A percentile compares a stretch with the other conserved stretches of the same genome.
These are phyloP conservation scores for Spiraea crenata DNA, from an alignment of 331 rosid species.

Conservation along the genomic window DNA sequence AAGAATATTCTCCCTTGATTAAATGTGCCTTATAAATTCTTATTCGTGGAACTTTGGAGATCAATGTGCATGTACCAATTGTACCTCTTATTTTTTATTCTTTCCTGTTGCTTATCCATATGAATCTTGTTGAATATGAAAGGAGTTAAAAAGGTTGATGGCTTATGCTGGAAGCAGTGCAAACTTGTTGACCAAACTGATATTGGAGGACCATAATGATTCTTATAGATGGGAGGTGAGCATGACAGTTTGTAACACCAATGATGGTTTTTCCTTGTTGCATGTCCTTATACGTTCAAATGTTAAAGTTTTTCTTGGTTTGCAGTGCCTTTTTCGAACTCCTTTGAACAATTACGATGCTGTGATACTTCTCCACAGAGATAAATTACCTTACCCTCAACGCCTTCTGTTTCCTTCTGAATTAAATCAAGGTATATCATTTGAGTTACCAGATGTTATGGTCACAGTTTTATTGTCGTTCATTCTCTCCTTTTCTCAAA, in stretches of 20 bases:
- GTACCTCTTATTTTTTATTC: background rate
- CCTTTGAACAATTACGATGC: constrained; percentile 91
- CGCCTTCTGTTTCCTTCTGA: constrained; percentile 91
- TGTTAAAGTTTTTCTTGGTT: constrained; percentile 20
- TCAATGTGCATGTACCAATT: background rate
- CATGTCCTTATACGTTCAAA: constrained; percentile 10
- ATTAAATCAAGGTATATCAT: constrained; percentile 52
- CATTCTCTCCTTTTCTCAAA: background rate
- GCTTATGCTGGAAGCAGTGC: constrained; percentile 96
- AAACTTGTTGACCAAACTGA: constrained; percentile 59
- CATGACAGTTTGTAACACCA: background rate
- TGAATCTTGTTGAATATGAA: constrained; percentile 18
- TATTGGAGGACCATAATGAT: constrained; percentile 55
- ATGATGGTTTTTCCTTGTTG: background rate
- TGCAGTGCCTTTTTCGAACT: constrained; percentile 86
- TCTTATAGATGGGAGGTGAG: constrained; percentile 81
- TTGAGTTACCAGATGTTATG: constrained; percentile 1
- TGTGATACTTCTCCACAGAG: constrained; percentile 78
- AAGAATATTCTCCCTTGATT: background rate
- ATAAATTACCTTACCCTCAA: constrained; percentile 77
- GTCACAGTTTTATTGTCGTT: background rate
- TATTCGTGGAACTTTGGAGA: background rate
- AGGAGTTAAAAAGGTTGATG: constrained; percentile 82
- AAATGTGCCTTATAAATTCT: background rate
- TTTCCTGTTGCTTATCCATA: constrained; percentile 17